Evolutionary conservation across 306 rosid species (phyloP).

Genomic region (Ormosia emarginata): DNA sequence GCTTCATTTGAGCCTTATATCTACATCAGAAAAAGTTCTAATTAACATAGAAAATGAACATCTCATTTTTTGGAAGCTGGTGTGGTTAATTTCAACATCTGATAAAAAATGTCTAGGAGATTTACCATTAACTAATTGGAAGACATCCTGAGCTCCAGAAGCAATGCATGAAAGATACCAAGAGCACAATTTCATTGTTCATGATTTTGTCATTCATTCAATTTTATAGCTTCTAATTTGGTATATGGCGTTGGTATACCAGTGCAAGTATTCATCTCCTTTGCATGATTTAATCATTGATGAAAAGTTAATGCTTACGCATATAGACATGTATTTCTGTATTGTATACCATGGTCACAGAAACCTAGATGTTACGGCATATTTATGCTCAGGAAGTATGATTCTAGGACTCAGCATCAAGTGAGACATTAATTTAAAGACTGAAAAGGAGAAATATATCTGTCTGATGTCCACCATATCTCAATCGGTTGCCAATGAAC

Average conservation of each 20-base stretch:
- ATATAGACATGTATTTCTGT: background rate
- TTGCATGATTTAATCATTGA: background rate
- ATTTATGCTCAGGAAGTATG: background rate
- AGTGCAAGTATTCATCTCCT: background rate
- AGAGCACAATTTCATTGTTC: conserved; percentile 4
- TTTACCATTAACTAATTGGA: background rate
- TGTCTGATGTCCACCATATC: too few species aligned
- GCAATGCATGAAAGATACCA: conserved; percentile 14
- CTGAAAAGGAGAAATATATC: too few species aligned
- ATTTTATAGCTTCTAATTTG: conserved; percentile 2
- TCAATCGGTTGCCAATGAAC: too few species aligned
- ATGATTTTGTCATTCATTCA: background rate
- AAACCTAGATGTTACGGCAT: background rate
- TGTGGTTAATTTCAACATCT: background rate
- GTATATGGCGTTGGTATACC: background rate
- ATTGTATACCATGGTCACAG: background rate
- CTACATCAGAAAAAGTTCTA: background rate
- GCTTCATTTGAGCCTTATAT: conserved; percentile 3
- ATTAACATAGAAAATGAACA: background rate
- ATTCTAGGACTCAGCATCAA: background rate
- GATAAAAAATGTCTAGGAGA: background rate
- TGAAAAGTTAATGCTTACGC: background rate
- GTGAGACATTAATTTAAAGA: too few species aligned
- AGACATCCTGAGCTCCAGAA: conserved; percentile 3
- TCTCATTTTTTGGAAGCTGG: background rate